A percentile compares a stretch with the other conserved stretches of the same genome.
These are phyloP conservation scores for Fusarium palustre DNA, from an alignment of 2,329 filamentous ascomycete species.

Conservation along the genomic window DNA sequence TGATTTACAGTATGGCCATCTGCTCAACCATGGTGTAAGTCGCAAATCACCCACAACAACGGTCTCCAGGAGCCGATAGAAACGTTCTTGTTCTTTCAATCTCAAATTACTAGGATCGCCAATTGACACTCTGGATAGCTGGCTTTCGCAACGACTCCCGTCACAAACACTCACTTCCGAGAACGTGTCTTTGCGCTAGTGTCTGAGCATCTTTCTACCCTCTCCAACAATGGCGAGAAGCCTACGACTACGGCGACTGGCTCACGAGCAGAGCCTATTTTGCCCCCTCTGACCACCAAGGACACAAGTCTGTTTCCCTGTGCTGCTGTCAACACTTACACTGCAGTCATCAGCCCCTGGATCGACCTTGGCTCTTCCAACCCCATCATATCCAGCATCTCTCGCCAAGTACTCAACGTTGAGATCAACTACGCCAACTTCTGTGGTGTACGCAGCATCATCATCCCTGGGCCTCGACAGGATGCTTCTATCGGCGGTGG, in stretches of 20 bases:
- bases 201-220: slow-evolving; percentile 63
- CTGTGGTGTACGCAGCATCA: slow-evolving; percentile 85
- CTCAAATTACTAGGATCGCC: slow-evolving; percentile 2
- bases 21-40: slow-evolving; percentile 77
- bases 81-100: background rate
- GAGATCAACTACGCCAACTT: slow-evolving; percentile 97
- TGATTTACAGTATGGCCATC: slow-evolving; percentile 72
- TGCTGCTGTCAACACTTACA: slow-evolving; percentile 76
- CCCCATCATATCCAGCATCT: slow-evolving; percentile 85
- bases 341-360: slow-evolving; percentile 89
- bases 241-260: slow-evolving; percentile 58
- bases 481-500: slow-evolving; percentile 66
- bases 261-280: slow-evolving; percentile 66
- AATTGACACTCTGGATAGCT: slow-evolving; percentile 65
- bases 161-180: slow-evolving; percentile 80
- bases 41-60: slow-evolving; percentile 19
- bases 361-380: slow-evolving; percentile 89
- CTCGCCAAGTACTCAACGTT: slow-evolving; percentile 87
- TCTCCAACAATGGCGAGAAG: slow-evolving; percentile 56
- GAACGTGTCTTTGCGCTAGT: slow-evolving; percentile 73
- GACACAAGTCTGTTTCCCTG: slow-evolving; percentile 81
- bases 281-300: slow-evolving; percentile 78
- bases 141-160: slow-evolving; percentile 80
- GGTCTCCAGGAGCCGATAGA: background rate
- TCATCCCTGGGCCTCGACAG: slow-evolving; percentile 81